phyloP scores from a whole-genome alignment of 352 stramenopile genomes.

The Phytophthora tentaculata region DNA sequence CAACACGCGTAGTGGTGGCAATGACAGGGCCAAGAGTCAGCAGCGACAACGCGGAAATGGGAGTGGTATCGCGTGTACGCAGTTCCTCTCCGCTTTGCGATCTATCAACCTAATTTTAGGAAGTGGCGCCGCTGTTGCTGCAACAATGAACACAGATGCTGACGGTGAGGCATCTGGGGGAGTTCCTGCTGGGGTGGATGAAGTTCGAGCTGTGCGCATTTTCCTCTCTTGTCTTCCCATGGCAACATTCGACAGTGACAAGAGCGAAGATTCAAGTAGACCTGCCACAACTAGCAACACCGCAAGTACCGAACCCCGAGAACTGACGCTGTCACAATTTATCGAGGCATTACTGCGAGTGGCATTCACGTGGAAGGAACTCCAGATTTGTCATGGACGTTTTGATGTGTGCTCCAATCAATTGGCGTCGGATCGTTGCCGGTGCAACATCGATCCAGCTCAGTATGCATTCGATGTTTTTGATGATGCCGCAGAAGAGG shows the following conservation, averaged over 20 bases:
- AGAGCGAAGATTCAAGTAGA: constrained; percentile 16
- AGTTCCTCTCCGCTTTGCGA: constrained; percentile 42
- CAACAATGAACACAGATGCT: background rate
- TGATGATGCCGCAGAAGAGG: constrained; percentile 48
- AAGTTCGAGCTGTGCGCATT: constrained; percentile 55
- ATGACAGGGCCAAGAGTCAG: constrained; percentile 11
- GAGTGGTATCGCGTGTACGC: constrained; percentile 34
- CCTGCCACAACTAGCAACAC: constrained; percentile 3
- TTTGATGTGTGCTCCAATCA: constrained; percentile 66
- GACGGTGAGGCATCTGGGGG: constrained; percentile 2
- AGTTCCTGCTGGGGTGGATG: constrained; percentile 40
- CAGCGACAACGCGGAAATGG: background rate
- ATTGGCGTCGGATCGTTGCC: constrained; percentile 53
- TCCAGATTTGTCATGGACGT: constrained; percentile 49
- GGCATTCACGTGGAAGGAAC: constrained; percentile 54
- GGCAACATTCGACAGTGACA: constrained; percentile 16
- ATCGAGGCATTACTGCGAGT: constrained; percentile 59
- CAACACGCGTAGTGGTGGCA: constrained; percentile 12
- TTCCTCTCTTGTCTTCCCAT: constrained; percentile 69
- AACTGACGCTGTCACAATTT: constrained; percentile 56
- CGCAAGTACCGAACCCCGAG: constrained; percentile 20
- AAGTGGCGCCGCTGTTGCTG: background rate
- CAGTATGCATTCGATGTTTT: constrained; percentile 55
- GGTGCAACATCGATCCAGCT: constrained; percentile 30
- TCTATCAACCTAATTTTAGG: constrained; percentile 38